phyloP scores from a whole-genome alignment of 768 basidiomycete genomes.

The Xerocomellus intermedius region DNA sequence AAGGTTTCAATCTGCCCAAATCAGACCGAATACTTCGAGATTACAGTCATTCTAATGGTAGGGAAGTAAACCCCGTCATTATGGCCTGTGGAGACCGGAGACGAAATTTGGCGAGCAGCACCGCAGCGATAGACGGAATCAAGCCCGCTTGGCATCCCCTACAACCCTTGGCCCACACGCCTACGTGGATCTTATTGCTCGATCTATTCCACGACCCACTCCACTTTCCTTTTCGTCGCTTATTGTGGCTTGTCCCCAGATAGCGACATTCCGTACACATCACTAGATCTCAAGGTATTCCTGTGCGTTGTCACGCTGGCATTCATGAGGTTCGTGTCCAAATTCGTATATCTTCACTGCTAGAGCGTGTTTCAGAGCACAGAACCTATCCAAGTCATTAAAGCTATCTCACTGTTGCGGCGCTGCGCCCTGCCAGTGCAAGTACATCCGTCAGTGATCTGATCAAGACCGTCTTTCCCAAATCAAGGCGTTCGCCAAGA shows the following conservation, averaged over 20 bases:
- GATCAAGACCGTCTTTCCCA: not conserved
- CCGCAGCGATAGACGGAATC: not conserved
- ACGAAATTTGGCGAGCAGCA: not conserved
- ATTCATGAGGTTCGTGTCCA: not conserved
- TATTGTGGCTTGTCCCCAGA: not conserved
- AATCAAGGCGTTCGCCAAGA: slow-evolving; percentile 3
- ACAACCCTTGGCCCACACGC: not conserved
- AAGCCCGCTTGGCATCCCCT: not conserved
- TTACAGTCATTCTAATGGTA: not conserved
- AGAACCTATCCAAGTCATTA: not conserved
- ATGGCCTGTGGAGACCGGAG: not conserved
- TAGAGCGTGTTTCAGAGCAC: not conserved
- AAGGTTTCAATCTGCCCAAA: not conserved
- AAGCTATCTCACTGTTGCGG: not conserved
- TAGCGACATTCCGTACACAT: not conserved
- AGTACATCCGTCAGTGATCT: not conserved
- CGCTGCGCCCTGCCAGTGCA: not conserved
- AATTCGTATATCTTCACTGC: not conserved
- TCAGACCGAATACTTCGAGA: not conserved
- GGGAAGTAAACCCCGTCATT: not conserved
- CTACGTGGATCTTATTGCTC: not conserved
- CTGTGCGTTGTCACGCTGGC: not conserved
- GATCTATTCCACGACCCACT: not conserved
- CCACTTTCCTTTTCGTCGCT: not conserved
- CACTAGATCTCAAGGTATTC: not conserved